Evolutionary conservation across 352 stramenopile genomes (phyloP), one percentile per base, ranked within the genome.

Genomic region (Blastocystis sp.): DNA sequence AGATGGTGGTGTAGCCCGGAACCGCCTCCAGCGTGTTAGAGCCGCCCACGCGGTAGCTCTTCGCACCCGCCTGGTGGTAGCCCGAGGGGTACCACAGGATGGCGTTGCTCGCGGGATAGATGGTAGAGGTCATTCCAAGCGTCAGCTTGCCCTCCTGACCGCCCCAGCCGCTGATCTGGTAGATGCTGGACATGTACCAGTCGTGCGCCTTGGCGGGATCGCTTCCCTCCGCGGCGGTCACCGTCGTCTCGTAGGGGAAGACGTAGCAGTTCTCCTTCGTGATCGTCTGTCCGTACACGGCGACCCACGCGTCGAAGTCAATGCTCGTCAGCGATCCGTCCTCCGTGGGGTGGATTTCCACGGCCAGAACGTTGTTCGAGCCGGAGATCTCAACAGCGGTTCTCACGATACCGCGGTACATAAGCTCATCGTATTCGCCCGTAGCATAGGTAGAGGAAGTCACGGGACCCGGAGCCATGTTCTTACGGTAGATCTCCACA

Each of bases 401-500:
- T 3, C 74, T 50, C 31, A 85, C 26, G 2, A 85, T n/a, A 26
- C 74, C 74, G 29, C 31, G 74, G 13, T 26, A 55, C 12, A n/a
- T 59, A 2, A 69, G 29, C 21, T 31, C 33, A 6, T 31, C 12
- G 41, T 79, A 89, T 9, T 39, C 9, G 13, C 29, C 60, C 19
- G 33, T 77, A 31, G 61, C 61, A 12, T 65, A 33, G 0, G 79
- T 89, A 16, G 29, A 45, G 35, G 61, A 61, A 62, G 55, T 62
- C 4, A 61, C 67, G 3, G 41, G 26, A 62, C 79, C 79, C 24
- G 4, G 3, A 26, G 79, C 39, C 79, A 89, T 89, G 31, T 89
- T 89, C 62, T 80, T 65, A 24, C 79, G 37, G 37, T 45, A 89
- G 13, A 89, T 31, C 50, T 89, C 79, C 12, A 16, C 51, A 33